phyloP scores from a whole-genome alignment of 164 flowering plant genomes.

The Sextonia rubra region DNA sequence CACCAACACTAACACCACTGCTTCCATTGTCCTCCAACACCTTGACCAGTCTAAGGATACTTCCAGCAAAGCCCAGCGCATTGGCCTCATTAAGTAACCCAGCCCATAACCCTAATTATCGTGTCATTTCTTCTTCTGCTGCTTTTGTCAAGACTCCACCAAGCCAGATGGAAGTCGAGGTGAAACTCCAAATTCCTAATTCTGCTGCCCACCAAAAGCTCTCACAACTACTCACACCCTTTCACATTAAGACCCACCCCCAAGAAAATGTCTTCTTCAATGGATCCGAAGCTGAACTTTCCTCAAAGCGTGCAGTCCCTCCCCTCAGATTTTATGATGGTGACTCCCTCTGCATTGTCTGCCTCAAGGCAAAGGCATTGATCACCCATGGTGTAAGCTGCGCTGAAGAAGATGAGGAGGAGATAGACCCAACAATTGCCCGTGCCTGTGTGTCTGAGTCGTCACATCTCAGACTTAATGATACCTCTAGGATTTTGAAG shows the following conservation, averaged over 20 bases:
- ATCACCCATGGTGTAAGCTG: slow-evolving; percentile 55
- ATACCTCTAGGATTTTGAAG: slow-evolving; percentile 31
- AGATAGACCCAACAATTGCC: slow-evolving; percentile 41
- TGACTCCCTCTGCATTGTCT: slow-evolving; percentile 50
- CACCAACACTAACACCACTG: too few species aligned
- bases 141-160: too few species aligned
- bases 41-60: too few species aligned
- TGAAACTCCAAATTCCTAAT: slow-evolving; percentile 59
- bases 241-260: slow-evolving; percentile 49
- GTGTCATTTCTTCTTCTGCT: too few species aligned
- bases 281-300: slow-evolving; percentile 35
- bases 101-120: too few species aligned
- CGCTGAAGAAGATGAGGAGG: slow-evolving; percentile 63
- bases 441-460: slow-evolving; percentile 56
- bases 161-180: slow-evolving; percentile 56
- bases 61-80: too few species aligned
- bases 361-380: slow-evolving; percentile 54
- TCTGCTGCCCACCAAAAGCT: slow-evolving; percentile 53
- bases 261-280: slow-evolving; percentile 80
- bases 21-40: too few species aligned
- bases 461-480: slow-evolving; percentile 21
- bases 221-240: slow-evolving; percentile 49
- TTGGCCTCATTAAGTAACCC: too few species aligned
- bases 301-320: slow-evolving; percentile 48
- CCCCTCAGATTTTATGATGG: slow-evolving; percentile 67